Evolutionary conservation across 2,329 filamentous ascomycete genomes (phyloP).

Genomic region (Chaetomium globosum): DNA sequence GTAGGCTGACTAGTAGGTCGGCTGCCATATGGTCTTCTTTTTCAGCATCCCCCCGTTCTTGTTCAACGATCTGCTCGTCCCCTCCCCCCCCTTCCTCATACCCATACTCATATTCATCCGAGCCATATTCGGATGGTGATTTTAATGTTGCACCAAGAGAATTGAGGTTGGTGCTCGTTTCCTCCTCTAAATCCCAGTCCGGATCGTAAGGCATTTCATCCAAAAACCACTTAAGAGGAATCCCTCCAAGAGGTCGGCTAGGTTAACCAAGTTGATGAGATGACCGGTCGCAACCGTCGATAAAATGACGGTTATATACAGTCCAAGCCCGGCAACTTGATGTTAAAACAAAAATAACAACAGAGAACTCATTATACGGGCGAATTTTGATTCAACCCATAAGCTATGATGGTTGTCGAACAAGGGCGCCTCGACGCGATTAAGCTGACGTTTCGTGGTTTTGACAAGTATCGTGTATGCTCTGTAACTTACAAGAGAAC

Average conservation of each 20-base stretch:
- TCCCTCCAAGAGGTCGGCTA: neutral
- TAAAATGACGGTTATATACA: neutral
- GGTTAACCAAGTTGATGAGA: neutral
- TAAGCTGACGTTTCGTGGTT: neutral
- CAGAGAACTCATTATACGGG: neutral
- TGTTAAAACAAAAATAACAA: neutral
- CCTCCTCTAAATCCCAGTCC: conserved; percentile 21
- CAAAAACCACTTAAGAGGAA: neutral
- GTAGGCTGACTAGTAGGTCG: conserved; percentile 19
- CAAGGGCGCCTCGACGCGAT: neutral
- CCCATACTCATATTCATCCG: neutral
- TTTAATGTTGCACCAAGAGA: neutral
- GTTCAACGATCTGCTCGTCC: neutral
- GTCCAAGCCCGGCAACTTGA: neutral
- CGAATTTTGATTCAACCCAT: neutral
- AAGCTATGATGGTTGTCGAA: neutral
- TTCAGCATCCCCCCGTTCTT: neutral
- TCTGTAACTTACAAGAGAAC: neutral
- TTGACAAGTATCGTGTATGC: neutral
- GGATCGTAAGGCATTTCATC: conserved; percentile 29
- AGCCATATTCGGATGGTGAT: neutral
- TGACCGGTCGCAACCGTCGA: neutral
- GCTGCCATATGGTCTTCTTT: conserved; percentile 20
- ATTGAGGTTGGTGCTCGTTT: too few species aligned
- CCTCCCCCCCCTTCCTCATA: neutral